A percentile compares a stretch with the other conserved stretches of the same genome.
These are phyloP conservation scores for Citrullus mucosospermus DNA, from an alignment of 306 rosid genomes.

Conservation along the genomic window DNA sequence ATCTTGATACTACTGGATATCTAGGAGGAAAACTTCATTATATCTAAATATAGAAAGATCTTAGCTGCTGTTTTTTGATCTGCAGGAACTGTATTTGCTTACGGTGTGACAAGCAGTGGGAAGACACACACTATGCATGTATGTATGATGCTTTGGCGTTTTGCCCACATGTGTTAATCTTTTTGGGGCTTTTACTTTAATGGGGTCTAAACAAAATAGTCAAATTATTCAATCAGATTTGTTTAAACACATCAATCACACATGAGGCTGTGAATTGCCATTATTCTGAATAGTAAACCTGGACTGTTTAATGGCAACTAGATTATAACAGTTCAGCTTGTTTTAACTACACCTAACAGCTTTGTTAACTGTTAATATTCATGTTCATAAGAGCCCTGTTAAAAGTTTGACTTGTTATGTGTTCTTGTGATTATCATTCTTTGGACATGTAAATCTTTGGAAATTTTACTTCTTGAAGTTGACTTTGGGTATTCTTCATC, in stretches of 20 bases:
- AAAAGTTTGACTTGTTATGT: not conserved
- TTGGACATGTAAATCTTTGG: not conserved
- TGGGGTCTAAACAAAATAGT: not conserved
- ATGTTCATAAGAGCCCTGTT: not conserved
- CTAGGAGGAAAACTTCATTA: not conserved
- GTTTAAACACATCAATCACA: not conserved
- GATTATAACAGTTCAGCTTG: not conserved
- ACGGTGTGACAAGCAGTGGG: slow-evolving; percentile 98
- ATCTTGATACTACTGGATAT: not conserved
- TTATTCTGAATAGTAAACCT: not conserved
- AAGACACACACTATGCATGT: slow-evolving; percentile 99
- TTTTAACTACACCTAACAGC: not conserved
- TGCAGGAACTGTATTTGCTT: slow-evolving; percentile 97
- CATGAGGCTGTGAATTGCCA: not conserved
- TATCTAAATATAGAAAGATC: not conserved
- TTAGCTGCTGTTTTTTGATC: not conserved
- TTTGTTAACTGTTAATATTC: not conserved
- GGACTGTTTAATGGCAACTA: not conserved
- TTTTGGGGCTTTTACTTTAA: slow-evolving; percentile 6
- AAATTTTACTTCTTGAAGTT: not conserved
- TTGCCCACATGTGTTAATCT: slow-evolving; percentile 1
- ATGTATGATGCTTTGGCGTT: slow-evolving; percentile 24
- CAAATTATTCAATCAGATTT: not conserved
- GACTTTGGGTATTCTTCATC: not conserved
- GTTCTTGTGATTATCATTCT: not conserved